Percentiles rank a stretch among this genome's conserved stretches.
Evolutionary conservation across 2,329 filamentous ascomycete species (phyloP).

Genomic region (Colletotrichum destructivum): DNA sequence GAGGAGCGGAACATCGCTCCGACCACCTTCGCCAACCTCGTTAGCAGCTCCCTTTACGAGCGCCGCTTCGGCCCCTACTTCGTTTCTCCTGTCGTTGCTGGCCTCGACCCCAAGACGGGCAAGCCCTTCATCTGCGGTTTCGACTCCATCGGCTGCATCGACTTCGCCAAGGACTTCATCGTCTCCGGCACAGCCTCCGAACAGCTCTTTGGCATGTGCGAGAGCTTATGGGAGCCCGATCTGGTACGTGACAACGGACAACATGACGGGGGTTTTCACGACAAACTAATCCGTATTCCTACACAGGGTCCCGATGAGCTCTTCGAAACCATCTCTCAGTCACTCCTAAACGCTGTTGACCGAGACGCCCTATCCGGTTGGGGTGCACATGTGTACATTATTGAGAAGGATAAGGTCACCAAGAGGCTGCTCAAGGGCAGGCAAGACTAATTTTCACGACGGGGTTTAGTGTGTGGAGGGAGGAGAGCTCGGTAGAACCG

Average conservation of each 20-base stretch:
- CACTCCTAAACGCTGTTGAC: slow-evolving; percentile 95
- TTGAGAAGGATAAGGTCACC: slow-evolving; percentile 99
- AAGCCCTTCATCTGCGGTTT: slow-evolving; percentile 99
- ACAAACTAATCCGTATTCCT: slow-evolving; percentile 43
- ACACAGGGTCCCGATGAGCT: slow-evolving; percentile 88
- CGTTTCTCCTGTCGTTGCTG: slow-evolving; percentile 93
- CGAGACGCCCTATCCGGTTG: slow-evolving; percentile 96
- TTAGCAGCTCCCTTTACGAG: slow-evolving; percentile 93
- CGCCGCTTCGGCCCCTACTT: slow-evolving; percentile 97
- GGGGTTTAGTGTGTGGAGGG: slow-evolving; percentile 7
- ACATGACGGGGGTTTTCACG: background rate
- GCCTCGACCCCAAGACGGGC: slow-evolving; percentile 93
- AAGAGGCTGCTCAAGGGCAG: slow-evolving; percentile 98
- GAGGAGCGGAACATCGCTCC: slow-evolving; percentile 98
- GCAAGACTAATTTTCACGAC: slow-evolving; percentile 78
- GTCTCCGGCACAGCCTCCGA: slow-evolving; percentile 96
- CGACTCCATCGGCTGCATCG: slow-evolving; percentile 99
- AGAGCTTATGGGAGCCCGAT: slow-evolving; percentile 97
- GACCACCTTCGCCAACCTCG: slow-evolving; percentile 95
- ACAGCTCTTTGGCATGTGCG: slow-evolving; percentile 98
- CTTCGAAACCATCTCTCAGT: slow-evolving; percentile 98
- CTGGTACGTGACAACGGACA: slow-evolving; percentile 73
- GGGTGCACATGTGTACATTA: slow-evolving; percentile 99
- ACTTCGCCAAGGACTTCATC: slow-evolving; percentile 99
- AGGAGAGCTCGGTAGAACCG: slow-evolving; percentile 35